Conservation (phyloP, 306 rosid genomes). For the Quercus variabilis region DNA sequence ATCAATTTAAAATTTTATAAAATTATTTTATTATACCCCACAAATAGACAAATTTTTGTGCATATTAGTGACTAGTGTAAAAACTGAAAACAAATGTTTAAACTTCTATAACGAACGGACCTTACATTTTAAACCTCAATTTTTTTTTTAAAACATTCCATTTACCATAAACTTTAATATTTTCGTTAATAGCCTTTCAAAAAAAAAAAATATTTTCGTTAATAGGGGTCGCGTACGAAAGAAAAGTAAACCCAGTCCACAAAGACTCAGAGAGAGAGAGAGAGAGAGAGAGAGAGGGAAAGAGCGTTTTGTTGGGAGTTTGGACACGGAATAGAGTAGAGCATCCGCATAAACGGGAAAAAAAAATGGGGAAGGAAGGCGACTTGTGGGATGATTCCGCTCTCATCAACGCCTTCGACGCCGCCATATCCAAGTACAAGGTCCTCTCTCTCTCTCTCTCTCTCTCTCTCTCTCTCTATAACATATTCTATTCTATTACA, state of each 20-base stretch:
- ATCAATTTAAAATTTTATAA: too few species aligned
- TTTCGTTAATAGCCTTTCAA: too few species aligned
- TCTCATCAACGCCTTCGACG: slow-evolving; percentile 71
- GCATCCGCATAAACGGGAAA: neutral
- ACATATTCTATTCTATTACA: too few species aligned
- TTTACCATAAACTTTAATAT: too few species aligned
- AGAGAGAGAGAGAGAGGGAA: neutral
- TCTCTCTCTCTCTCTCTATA: neutral
- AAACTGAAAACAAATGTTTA: too few species aligned
- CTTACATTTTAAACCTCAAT: too few species aligned
- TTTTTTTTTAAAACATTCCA: too few species aligned
- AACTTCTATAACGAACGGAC: rapidly evolving
- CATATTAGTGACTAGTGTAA: too few species aligned
- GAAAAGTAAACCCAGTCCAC: neutral
- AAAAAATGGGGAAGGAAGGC: slow-evolving; percentile 53
- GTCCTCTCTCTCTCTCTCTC: slow-evolving; percentile 15
- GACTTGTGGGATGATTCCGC: slow-evolving; percentile 87
- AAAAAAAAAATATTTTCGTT: too few species aligned
- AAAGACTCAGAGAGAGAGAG: neutral
- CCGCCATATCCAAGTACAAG: slow-evolving; percentile 71
- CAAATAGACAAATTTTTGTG: rapidly evolving
- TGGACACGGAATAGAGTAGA: too few species aligned
- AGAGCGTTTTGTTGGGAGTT: neutral
- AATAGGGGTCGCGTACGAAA: too few species aligned
- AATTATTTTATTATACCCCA: too few species aligned